Evolutionary conservation across 2,329 filamentous ascomycete genomes (phyloP).

Genomic region (Laburnicola sp.): DNA sequence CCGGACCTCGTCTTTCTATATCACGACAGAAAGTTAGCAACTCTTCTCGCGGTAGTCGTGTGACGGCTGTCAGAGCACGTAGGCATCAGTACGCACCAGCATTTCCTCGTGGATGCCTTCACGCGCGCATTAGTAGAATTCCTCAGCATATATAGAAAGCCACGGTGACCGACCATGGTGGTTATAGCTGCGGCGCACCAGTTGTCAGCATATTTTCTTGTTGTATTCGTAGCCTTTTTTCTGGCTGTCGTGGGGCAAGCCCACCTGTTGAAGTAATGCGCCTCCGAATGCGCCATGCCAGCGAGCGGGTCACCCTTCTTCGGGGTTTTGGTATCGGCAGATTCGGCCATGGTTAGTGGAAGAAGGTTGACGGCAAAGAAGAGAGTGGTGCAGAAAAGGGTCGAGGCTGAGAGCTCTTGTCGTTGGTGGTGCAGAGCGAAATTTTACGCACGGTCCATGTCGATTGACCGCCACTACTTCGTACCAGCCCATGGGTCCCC

Average conservation of each 20-base stretch:
- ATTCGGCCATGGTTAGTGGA: conserved; percentile 19
- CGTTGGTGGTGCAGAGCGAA: conserved; percentile 24
- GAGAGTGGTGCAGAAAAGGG: conserved; percentile 6
- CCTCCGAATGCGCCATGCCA: conserved; percentile 87
- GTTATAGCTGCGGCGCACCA: conserved; percentile 71
- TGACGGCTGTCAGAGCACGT: conserved; percentile 12
- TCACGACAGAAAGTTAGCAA: conserved; percentile 3
- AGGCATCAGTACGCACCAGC: conserved; percentile 70
- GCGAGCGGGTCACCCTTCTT: conserved; percentile 54
- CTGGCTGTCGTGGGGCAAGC: conserved; percentile 16
- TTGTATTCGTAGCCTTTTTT: conserved; percentile 21
- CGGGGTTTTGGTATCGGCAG: conserved; percentile 26
- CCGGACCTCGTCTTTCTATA: conserved; percentile 98
- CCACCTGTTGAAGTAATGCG: conserved; percentile 99
- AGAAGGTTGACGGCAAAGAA: conserved; percentile 9
- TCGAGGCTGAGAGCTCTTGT: conserved; percentile 14
- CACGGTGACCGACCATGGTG: conserved; percentile 76
- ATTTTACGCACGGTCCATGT: conserved; percentile 32
- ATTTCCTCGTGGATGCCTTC: conserved; percentile 96
- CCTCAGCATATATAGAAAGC: conserved; percentile 32
- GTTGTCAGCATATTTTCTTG: conserved; percentile 42
- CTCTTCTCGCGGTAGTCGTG: not conserved
- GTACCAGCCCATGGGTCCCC: conserved; percentile 8
- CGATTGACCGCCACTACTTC: not conserved
- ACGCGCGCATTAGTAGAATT: conserved; percentile 46